These are phyloP conservation scores for Calonectria pseudoreteaudii DNA, from an alignment of 2,329 filamentous ascomycete species.

Conservation along the genomic window DNA sequence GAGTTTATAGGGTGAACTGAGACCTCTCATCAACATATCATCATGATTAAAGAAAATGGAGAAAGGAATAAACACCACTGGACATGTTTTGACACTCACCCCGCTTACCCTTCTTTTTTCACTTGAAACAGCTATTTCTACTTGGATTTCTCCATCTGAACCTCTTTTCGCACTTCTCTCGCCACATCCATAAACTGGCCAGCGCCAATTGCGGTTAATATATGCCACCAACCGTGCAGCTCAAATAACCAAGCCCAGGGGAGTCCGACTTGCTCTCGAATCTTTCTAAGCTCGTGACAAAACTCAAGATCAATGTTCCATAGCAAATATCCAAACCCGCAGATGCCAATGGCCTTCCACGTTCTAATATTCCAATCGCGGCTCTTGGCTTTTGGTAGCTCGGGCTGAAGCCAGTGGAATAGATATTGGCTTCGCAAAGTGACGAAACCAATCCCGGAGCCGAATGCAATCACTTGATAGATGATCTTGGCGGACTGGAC, in stretches of 20 bases:
- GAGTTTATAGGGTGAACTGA: not conserved
- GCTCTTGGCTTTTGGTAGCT: conserved; percentile 43
- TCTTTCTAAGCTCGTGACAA: conserved; percentile 59
- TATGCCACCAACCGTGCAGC: conserved; percentile 74
- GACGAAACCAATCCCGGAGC: conserved; percentile 46
- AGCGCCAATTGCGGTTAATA: conserved; percentile 68
- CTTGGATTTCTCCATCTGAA: not conserved
- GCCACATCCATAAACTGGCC: conserved; percentile 52
- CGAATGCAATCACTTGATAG: conserved; percentile 56
- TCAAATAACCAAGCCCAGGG: conserved; percentile 69
- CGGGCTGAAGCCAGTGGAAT: conserved; percentile 45
- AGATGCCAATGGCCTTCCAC: conserved; percentile 41
- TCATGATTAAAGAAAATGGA: too few species aligned
- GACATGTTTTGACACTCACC: not conserved
- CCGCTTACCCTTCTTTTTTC: not conserved
- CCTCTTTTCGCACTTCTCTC: conserved; percentile 32
- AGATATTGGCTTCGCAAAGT: conserved; percentile 50
- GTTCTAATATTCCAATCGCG: conserved; percentile 41
- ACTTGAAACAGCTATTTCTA: not conserved
- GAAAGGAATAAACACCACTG: too few species aligned
- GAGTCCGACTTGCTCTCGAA: conserved; percentile 60
- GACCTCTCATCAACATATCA: not conserved
- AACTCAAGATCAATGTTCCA: conserved; percentile 70
- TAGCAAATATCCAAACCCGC: conserved; percentile 60
- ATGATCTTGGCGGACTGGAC: conserved; percentile 55